These are phyloP conservation scores for Thielaviopsis populi DNA, from an alignment of 2,329 filamentous ascomycete species.

Conservation along the genomic window DNA sequence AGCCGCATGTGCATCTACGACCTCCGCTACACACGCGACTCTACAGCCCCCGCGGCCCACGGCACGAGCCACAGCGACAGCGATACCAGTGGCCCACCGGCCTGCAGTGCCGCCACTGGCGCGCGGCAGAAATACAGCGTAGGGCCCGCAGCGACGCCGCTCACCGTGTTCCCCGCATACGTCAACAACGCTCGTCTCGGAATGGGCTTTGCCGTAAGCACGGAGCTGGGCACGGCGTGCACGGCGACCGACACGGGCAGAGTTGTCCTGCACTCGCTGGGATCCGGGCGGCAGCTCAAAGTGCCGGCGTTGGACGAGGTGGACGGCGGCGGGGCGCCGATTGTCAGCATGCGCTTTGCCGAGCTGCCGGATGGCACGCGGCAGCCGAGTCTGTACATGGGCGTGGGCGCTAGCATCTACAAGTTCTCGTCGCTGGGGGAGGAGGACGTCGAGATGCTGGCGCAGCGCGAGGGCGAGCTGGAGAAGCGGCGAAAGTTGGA, in stretches of 20 bases:
- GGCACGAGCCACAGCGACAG: slow-evolving; percentile 1
- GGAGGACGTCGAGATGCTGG: slow-evolving; percentile 8
- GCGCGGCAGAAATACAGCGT: not conserved
- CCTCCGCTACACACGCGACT: slow-evolving; percentile 28
- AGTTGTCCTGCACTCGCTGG: slow-evolving; percentile 35
- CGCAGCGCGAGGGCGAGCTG: not conserved
- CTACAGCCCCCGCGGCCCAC: not conserved
- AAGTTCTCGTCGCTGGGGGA: slow-evolving; percentile 10
- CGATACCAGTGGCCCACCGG: slow-evolving; percentile 1
- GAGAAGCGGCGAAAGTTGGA: not conserved
- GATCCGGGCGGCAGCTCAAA: slow-evolving; percentile 29
- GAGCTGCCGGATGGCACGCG: slow-evolving; percentile 9
- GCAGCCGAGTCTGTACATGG: slow-evolving; percentile 10
- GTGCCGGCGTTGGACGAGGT: slow-evolving; percentile 15
- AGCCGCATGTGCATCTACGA: slow-evolving; percentile 42
- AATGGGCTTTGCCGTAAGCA: slow-evolving; percentile 38
- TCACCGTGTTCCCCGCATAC: slow-evolving; percentile 36
- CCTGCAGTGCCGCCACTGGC: not conserved
- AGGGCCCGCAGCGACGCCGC: slow-evolving; percentile 22
- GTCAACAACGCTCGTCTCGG: slow-evolving; percentile 33
- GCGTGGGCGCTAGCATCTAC: slow-evolving; percentile 9
- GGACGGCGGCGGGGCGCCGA: slow-evolving; percentile 8
- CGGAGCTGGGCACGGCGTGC: slow-evolving; percentile 35
- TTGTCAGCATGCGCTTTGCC: slow-evolving; percentile 10
- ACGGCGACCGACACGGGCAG: slow-evolving; percentile 37